Evolutionary conservation across 2,329 filamentous ascomycete genomes (phyloP).

Genomic region (Cercospora berteroae): DNA sequence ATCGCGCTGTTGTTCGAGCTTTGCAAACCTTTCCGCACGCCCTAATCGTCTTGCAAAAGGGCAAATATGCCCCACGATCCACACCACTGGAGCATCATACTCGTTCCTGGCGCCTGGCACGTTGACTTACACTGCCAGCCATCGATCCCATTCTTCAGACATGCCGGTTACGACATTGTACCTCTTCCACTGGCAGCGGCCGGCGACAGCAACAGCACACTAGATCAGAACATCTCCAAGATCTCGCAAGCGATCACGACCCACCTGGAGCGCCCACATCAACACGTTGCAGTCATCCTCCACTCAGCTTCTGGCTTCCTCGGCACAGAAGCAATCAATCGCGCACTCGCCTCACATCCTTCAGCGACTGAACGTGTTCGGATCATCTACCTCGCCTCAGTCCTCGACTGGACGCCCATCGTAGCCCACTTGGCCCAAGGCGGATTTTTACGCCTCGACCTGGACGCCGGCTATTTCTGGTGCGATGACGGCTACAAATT

Average conservation of each 20-base stretch:
- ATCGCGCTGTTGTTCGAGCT: too few relatives aligned
- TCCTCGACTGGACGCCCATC: slow-evolving; percentile 2
- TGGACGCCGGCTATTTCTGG: neutral
- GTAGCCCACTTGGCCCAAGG: neutral
- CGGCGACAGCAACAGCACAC: slow-evolving; percentile 5
- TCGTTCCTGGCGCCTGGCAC: slow-evolving; percentile 18
- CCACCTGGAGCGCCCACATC: neutral
- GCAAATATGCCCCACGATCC: neutral
- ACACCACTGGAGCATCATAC: slow-evolving; percentile 6
- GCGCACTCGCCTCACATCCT: neutral
- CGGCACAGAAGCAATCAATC: slow-evolving; percentile 14
- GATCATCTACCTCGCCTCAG: slow-evolving; percentile 14
- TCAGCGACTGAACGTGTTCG: neutral
- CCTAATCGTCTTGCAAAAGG: neutral
- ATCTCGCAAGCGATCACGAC: neutral
- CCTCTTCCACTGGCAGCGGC: slow-evolving; percentile 11
- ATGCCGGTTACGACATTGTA: slow-evolving; percentile 12
- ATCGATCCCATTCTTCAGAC: slow-evolving; percentile 10
- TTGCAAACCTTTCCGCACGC: neutral
- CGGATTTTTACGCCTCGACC: slow-evolving; percentile 1
- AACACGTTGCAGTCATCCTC: slow-evolving; percentile 6
- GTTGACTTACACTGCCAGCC: slow-evolving; percentile 12
- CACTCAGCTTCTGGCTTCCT: slow-evolving; percentile 14
- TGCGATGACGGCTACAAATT: slow-evolving; percentile 8
- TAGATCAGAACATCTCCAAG: slow-evolving; percentile 1